These are phyloP conservation scores for Acanthamoeba royreba DNA, from an alignment of 208 protist genomes.

Conservation along the genomic window DNA sequence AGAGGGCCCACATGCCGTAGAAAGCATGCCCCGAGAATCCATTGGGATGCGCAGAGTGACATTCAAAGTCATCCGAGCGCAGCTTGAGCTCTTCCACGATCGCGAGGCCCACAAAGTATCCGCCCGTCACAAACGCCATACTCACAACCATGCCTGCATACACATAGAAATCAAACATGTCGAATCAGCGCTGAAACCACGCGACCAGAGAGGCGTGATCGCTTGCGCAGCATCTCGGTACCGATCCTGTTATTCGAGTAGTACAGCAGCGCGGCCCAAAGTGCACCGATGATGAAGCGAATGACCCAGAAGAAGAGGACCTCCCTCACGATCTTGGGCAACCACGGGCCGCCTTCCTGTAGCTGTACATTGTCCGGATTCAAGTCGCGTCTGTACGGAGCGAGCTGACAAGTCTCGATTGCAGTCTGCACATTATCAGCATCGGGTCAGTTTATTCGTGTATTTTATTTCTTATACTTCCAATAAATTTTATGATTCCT, in stretches of 20 bases:
- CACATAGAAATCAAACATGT: background rate
- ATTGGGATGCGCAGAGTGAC: background rate
- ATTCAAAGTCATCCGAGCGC: background rate
- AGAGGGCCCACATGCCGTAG: background rate
- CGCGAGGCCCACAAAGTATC: background rate
- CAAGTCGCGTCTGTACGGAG: background rate
- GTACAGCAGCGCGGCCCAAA: background rate
- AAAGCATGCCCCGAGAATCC: background rate
- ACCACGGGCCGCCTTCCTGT: background rate
- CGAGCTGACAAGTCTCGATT: background rate
- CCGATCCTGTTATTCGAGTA: background rate
- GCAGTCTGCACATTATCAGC: background rate
- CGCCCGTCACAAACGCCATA: background rate
- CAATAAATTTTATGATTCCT: no score
- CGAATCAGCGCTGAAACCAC: background rate
- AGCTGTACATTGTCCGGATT: conserved; percentile 18
- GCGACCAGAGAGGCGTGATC: background rate
- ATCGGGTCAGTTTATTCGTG: background rate
- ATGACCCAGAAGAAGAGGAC: conserved; percentile 14
- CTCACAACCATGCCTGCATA: background rate
- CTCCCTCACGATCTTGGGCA: background rate
- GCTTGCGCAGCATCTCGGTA: background rate
- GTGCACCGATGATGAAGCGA: background rate
- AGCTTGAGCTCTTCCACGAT: background rate
- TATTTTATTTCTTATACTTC: no score